Evolutionary conservation across 768 basidiomycete genomes (phyloP).

Genomic region (Russula dissimulans): DNA sequence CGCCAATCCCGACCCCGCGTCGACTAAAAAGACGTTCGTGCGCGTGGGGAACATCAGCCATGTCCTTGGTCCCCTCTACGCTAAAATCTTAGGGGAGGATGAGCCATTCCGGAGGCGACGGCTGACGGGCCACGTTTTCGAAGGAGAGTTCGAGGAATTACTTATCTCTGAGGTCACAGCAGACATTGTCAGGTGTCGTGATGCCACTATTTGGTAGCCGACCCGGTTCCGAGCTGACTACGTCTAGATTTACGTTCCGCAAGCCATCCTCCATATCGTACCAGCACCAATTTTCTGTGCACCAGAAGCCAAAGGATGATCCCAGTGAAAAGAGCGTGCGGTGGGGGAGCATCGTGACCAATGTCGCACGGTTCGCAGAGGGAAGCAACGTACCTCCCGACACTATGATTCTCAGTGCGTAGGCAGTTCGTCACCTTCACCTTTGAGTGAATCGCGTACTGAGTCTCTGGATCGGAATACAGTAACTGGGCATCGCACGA

Average conservation of each 20-base stretch:
- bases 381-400: not conserved
- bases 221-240: not conserved
- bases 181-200: not conserved
- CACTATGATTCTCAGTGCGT: constrained; percentile 7
- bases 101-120: not conserved
- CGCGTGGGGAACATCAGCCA: not conserved
- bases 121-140: not conserved
- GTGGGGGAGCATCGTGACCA: not conserved
- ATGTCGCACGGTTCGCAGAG: not conserved
- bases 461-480: not conserved
- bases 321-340: constrained; percentile 4
- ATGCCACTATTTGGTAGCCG: not conserved
- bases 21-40: constrained; percentile 7
- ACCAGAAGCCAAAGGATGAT: constrained; percentile 3
- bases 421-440: not conserved
- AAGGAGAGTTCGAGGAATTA: not conserved
- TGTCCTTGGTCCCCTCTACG: not conserved
- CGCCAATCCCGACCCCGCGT: not conserved
- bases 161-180: not conserved
- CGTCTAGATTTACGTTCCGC: constrained; percentile 3
- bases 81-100: not conserved
- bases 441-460: not conserved
- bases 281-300: not conserved
- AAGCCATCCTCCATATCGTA: not conserved
- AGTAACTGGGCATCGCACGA: not conserved